Evolutionary conservation across 106 monocot genomes (phyloP).

Genomic region (Allium cepa): DNA sequence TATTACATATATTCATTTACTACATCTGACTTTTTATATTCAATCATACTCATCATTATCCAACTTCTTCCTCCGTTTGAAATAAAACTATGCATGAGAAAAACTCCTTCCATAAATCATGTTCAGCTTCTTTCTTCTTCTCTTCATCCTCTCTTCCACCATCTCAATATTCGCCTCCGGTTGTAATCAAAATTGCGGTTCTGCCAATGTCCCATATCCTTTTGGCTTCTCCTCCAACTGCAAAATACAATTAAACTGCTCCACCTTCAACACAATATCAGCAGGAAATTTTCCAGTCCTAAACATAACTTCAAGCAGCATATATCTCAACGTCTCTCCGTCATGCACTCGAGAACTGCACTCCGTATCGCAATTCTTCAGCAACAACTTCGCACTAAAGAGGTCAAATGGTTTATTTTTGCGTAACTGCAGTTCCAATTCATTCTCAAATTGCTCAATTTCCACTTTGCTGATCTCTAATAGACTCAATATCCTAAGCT

Average conservation of each 20-base stretch:
- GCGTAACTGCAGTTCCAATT: neutral
- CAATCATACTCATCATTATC: neutral
- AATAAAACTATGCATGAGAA: neutral
- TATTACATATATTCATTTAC: neutral
- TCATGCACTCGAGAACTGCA: neutral
- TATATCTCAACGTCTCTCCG: constrained; percentile 1
- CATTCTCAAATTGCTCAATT: neutral
- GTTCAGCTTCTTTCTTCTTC: neutral
- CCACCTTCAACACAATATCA: neutral
- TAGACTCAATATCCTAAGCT: neutral
- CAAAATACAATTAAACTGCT: neutral
- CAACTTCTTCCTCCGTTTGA: neutral
- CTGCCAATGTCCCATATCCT: neutral
- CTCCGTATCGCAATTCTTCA: neutral
- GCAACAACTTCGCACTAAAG: neutral
- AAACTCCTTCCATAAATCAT: neutral
- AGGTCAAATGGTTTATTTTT: neutral
- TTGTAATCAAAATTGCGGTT: neutral
- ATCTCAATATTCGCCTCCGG: neutral
- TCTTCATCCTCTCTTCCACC: neutral
- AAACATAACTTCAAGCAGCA: neutral
- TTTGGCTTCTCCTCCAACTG: constrained; percentile 5
- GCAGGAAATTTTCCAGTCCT: neutral
- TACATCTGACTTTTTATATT: neutral
- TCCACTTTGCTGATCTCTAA: neutral